Conservation (phyloP, 23 red algal species). For the Gracilaria domingensis region DNA sequence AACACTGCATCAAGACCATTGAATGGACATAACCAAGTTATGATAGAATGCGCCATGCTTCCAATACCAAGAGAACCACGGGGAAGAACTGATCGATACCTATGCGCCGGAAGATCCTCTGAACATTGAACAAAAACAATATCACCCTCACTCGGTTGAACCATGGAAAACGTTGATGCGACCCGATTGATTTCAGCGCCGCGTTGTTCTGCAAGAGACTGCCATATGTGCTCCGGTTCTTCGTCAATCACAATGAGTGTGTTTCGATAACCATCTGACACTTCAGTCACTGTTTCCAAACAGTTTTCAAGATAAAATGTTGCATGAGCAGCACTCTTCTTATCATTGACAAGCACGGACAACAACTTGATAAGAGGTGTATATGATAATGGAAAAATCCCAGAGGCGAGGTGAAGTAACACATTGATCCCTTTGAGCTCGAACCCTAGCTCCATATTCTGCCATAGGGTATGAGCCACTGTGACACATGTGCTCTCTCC, state of each 20-base stretch:
- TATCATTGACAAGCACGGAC: constrained; percentile 28
- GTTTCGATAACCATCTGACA: constrained; percentile 42
- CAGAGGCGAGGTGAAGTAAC: constrained; percentile 45
- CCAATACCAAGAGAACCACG: constrained; percentile 53
- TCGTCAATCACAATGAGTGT: constrained; percentile 41
- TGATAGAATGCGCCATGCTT: constrained; percentile 36
- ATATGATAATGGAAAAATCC: constrained; percentile 48
- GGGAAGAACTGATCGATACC: constrained; percentile 27
- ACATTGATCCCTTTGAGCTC: constrained; percentile 16
- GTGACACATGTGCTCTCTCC: constrained; percentile 4
- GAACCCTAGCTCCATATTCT: not conserved
- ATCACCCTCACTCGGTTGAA: constrained; percentile 32
- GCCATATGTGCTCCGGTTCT: constrained; percentile 21
- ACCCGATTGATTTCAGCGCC: constrained; percentile 13
- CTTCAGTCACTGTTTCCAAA: constrained; percentile 41
- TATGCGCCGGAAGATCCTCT: constrained; percentile 48
- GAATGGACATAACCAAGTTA: constrained; percentile 64
- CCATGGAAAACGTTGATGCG: constrained; percentile 32
- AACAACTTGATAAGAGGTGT: constrained; percentile 42
- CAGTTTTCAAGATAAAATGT: constrained; percentile 33
- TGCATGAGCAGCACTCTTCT: constrained; percentile 46
- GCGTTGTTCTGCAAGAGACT: constrained; percentile 26
- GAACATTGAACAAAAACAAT: constrained; percentile 52
- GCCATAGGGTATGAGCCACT: constrained; percentile 38
- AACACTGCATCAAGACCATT: constrained; percentile 54